Conservation (phyloP, 352 stramenopile genomes). For the Phytopythium aichiense region DNA sequence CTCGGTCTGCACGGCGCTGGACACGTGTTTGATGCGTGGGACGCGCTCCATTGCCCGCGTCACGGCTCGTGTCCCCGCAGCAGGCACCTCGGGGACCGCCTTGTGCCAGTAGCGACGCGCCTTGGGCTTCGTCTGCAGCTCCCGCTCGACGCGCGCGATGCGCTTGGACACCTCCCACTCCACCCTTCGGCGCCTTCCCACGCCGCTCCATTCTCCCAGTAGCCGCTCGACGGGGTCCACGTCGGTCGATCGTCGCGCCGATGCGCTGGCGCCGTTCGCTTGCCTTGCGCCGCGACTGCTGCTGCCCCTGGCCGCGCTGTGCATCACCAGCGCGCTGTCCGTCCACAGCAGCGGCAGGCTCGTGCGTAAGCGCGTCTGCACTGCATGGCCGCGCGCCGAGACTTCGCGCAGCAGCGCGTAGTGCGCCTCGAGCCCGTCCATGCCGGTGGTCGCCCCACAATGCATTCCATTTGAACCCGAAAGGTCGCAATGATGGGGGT, state of each 20-base stretch:
- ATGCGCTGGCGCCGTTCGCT: neutral
- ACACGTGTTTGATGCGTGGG: neutral
- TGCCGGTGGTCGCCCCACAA: neutral
- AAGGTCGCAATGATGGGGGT: neutral
- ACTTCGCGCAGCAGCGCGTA: conserved; percentile 59
- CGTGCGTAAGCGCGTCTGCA: conserved; percentile 41
- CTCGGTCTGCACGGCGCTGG: conserved; percentile 5
- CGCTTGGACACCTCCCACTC: conserved; percentile 72
- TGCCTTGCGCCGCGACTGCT: neutral
- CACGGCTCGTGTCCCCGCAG: neutral
- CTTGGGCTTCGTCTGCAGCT: conserved; percentile 43
- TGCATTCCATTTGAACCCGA: neutral
- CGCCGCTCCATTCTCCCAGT: conserved; percentile 9
- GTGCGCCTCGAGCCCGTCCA: conserved; percentile 35
- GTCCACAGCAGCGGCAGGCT: conserved; percentile 52
- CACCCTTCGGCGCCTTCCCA: conserved; percentile 19
- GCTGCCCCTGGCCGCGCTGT: conserved; percentile 6
- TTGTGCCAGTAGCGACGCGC: conserved; percentile 56
- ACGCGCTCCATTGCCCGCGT: neutral
- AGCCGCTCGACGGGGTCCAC: neutral
- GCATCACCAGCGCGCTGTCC: conserved; percentile 42
- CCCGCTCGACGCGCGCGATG: conserved; percentile 62
- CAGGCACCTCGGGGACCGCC: conserved; percentile 5
- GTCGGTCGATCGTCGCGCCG: too few species aligned
- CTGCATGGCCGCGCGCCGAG: conserved; percentile 34